Base-by-base conservation (phyloP, 2,329 filamentous ascomycete genomes). In the Chaetomium sp. region DNA sequence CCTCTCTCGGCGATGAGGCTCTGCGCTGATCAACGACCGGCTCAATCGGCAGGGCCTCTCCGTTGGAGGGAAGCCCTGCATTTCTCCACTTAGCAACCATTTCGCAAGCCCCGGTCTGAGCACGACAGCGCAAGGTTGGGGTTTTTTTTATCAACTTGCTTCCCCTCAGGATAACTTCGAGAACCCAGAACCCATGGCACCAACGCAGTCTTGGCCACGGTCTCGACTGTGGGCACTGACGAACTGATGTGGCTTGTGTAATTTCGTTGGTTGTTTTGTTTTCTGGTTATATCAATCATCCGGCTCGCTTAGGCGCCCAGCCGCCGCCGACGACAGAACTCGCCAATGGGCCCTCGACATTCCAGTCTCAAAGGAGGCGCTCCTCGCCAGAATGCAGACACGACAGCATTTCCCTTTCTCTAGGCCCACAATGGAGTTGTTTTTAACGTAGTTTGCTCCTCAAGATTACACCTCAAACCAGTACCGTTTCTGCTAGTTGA, bases 1-100 rank as follows among this genome's bases (percentile, higher is more conserved):
- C 64, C 51, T 35, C 23, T 53, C 25, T 60, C 21, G 64, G 60
- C 42, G 53, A n/a, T 65, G 64, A 60, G 64, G 64, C 64, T 65
- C 64, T 65, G 60, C 64, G 64, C 23, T 45, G 64, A 65, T 65
- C 64, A 57, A 47, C 29, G 3, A 12, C n/a, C 38, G 61, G 61
- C 47, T 16, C 49, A 42, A 29, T 13, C 58, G 33, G 58, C 49
- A n/a, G 4, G 25, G 10, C 57, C 19, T 33, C 12, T 51, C 29
- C 35, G 16, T 16, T 29, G 35, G 16, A n/a, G 42, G 33, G 33
- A 31, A 29, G 38, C 56, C 56, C 38, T 49, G 38, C 16, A 33
- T 25, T 31, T 21, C 56, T 49, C 56, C 56, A 58, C 56, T 58
- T 49, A n/a, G 25, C 56, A 49, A 49, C 42, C 25, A 9, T 12